Evolutionary conservation across 805 yeast genomes (phyloP).

Genomic region (Peterozyma xylosa): DNA sequence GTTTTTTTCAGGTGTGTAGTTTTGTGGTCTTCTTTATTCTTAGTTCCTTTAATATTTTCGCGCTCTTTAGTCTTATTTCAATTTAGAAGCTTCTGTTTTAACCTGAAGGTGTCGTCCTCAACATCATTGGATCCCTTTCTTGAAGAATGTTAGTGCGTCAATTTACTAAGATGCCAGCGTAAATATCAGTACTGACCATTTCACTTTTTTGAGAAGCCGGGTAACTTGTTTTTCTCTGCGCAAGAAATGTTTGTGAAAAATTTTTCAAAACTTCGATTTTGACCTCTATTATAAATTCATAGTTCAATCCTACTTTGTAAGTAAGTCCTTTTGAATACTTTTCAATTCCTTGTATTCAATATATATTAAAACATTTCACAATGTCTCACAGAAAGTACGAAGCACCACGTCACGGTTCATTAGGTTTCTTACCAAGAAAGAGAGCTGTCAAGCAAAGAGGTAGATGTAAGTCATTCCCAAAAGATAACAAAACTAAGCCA

Average conservation of each 20-base stretch:
- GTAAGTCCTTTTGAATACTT: not conserved
- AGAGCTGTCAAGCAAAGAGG: constrained; percentile 98
- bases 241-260: not conserved
- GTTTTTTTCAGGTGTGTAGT: not conserved
- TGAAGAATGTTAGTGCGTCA: too few relatives aligned
- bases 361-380: constrained; percentile 5
- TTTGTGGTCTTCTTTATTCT: not conserved
- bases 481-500: constrained; percentile 95
- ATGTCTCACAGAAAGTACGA: constrained; percentile 99
- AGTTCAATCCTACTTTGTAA: not conserved
- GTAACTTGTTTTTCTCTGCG: too few relatives aligned
- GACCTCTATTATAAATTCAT: not conserved
- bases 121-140: too few relatives aligned
- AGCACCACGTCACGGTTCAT: constrained; percentile 99
- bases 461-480: constrained; percentile 98
- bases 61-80: too few relatives aligned
- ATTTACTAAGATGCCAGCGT: too few relatives aligned
- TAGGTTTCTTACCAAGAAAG: constrained; percentile 99
- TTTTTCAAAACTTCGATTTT: not conserved
- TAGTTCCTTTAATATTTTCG: not conserved
- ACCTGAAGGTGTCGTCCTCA: too few relatives aligned
- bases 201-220: too few relatives aligned
- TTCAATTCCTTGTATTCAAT: not conserved
- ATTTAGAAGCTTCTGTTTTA: too few relatives aligned
- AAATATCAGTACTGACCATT: too few relatives aligned